A percentile compares a stretch with the other conserved stretches of the same genome.
These are phyloP conservation scores for Lojkania enalia DNA, from an alignment of 2,329 filamentous ascomycete species.

Conservation along the genomic window DNA sequence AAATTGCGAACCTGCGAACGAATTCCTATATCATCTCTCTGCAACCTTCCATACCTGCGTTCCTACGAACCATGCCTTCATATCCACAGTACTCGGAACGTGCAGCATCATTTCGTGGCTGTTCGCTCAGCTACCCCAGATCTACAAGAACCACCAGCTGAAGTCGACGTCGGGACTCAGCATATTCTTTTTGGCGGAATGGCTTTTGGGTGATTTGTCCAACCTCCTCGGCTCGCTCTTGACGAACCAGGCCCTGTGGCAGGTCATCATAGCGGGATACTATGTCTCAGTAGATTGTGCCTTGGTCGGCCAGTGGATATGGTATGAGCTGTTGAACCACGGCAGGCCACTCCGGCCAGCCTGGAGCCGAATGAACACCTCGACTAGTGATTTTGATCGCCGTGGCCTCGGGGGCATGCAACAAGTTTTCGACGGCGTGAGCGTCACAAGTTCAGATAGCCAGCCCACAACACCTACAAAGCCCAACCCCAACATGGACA, in stretches of 20 bases:
- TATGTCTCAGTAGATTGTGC: conserved; percentile 68
- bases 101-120: conserved; percentile 69
- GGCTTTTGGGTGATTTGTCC: conserved; percentile 66
- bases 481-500: conserved; percentile 10
- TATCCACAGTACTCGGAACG: conserved; percentile 63
- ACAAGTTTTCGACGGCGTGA: conserved; percentile 30
- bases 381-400: conserved; percentile 18
- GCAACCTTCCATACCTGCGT: conserved; percentile 64
- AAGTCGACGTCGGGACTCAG: conserved; percentile 67
- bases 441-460: conserved; percentile 17
- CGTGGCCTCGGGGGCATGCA: conserved; percentile 32
- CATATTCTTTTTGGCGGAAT: conserved; percentile 67
- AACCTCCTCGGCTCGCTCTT: conserved; percentile 66
- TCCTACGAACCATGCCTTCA: conserved; percentile 63
- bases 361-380: conserved; percentile 32
- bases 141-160: conserved; percentile 68
- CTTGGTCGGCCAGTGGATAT: conserved; percentile 65
- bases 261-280: conserved; percentile 66
- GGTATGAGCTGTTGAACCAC: conserved; percentile 63
- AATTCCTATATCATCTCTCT: conserved; percentile 61
- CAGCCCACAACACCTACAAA: conserved; percentile 8
- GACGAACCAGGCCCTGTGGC: conserved; percentile 67
- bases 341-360: conserved; percentile 49
- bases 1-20: conserved; percentile 63
- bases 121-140: conserved; percentile 70